A percentile compares a stretch with the other conserved stretches of the same genome.
phyloP scores from a whole-genome alignment of 257 asterid genomes.

The Cordia subcordata region DNA sequence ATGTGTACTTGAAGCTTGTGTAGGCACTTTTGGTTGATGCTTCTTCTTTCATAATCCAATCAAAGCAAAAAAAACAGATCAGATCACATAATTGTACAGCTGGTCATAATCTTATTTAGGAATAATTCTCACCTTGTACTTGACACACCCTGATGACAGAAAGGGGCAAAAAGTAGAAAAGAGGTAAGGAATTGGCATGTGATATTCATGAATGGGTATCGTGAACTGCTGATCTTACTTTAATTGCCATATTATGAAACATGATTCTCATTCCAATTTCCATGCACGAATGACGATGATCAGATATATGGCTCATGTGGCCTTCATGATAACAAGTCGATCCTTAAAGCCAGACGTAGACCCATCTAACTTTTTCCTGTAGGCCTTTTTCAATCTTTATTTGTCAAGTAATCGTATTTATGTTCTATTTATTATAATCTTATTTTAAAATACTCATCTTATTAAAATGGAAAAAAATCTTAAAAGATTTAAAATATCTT shows the following conservation, averaged over 20 bases:
- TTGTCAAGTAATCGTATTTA: too few species aligned
- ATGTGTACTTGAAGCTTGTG: background rate
- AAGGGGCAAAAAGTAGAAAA: background rate
- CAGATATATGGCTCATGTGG: too few species aligned
- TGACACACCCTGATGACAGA: background rate
- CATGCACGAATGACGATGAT: background rate
- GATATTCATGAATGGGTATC: background rate
- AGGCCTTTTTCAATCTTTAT: too few species aligned
- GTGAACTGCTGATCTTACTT: too few species aligned
- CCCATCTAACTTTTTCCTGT: too few species aligned
- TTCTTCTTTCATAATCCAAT: slow-evolving; percentile 10
- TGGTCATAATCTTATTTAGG: slow-evolving; percentile 9
- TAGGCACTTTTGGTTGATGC: background rate
- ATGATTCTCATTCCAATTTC: slow-evolving; percentile 5
- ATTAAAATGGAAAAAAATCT: too few species aligned
- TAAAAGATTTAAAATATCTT: too few species aligned
- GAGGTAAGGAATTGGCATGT: slow-evolving; percentile 1
- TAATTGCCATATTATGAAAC: background rate
- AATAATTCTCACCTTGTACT: slow-evolving; percentile 1
- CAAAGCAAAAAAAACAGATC: background rate
- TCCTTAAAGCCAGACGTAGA: too few species aligned
- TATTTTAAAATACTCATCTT: too few species aligned
- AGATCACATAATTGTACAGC: slow-evolving; percentile 18
- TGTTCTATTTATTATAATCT: too few species aligned
- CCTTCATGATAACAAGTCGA: too few species aligned